Evolutionary conservation across 1,139 yeast species (phyloP), one percentile per base, ranked within the genome.

Genomic region (Geotrichum restrictum): DNA sequence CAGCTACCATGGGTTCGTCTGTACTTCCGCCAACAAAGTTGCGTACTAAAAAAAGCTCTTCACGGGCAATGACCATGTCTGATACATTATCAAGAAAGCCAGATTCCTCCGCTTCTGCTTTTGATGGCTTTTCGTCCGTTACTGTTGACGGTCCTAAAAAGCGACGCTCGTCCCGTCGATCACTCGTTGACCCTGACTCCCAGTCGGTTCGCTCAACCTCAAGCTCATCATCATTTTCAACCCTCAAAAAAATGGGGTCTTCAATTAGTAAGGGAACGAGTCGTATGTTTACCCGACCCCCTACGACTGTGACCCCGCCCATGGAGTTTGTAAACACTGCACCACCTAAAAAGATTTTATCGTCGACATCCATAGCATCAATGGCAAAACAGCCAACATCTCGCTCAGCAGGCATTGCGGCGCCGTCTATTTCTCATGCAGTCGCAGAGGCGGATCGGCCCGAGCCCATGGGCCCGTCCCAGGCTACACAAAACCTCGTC

Each of bases 181-280:
- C 51, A 2, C 29, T 38, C 11, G 33, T 45, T 44, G 60, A 57
- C 51, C 53, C 48, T 18, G 67, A 63, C 43, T 53, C 60, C 2
- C 46, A 51, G 2, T 62, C 66, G 1, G 48, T 63, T 42, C 55
- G 56, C 41, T 63, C 67, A 1, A 60, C 57, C 16, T 54, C 66
- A 8, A 63, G 67, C 11, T 58, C 61, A 5, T 56, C 65, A 7
- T 65, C 69, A 11, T 61, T 63, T 56, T 61, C 66, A 2, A 63
- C 67, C n/a, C 51, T 65, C 33, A 54, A 50, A 46, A 51, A 56
- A 32, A 55, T 60, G 58, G 53, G 58, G 16, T 51, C 50, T 31
- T 55, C 58, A 13, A 22, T 59, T 18, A 53, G 52, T 31, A 48
- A 48, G n/a, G 45, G 36, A 10, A 19, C 51, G 3, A 53, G 48